Percentiles rank a stretch among this genome's conserved stretches.
Conservation (phyloP, 768 basidiomycete genomes). For the Panus rudis region DNA sequence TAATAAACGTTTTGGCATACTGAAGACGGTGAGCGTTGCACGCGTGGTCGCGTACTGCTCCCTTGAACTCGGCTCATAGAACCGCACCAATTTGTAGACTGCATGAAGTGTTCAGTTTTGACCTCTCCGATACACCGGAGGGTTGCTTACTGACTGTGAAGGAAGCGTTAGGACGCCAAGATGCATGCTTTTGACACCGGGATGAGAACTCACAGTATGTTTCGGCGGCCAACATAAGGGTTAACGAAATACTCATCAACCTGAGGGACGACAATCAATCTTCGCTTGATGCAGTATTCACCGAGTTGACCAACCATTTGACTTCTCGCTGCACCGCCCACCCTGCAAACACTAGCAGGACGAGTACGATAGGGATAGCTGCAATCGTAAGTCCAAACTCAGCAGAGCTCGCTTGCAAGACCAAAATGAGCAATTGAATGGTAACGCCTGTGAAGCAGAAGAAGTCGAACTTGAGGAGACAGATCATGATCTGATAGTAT, state of each 20-base stretch:
- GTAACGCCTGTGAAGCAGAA: conserved; percentile 85
- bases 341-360: conserved; percentile 57
- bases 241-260: conserved; percentile 66
- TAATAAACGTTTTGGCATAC: conserved; percentile 34
- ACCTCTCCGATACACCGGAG: background rate
- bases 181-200: background rate
- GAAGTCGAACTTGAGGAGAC: conserved; percentile 85
- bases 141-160: conserved; percentile 18
- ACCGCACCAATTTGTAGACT: conserved; percentile 85
- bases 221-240: conserved; percentile 70
- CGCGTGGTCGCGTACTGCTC: conserved; percentile 63
- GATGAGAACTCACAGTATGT: conserved; percentile 57
- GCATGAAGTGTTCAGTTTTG: background rate
- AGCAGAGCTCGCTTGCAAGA: conserved; percentile 52
- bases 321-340: conserved; percentile 75
- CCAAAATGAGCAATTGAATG: conserved; percentile 82
- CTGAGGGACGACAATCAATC: conserved; percentile 26
- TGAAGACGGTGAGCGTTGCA: conserved; percentile 74
- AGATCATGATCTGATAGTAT: conserved; percentile 82
- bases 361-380: conserved; percentile 74
- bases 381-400: conserved; percentile 81
- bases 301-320: conserved; percentile 46
- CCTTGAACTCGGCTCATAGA: conserved; percentile 58
- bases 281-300: conserved; percentile 1
- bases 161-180: background rate